Evolutionary conservation across 371 early-diverging fungal genomes (phyloP).

Genomic region (Phascolomyces articulosus): DNA sequence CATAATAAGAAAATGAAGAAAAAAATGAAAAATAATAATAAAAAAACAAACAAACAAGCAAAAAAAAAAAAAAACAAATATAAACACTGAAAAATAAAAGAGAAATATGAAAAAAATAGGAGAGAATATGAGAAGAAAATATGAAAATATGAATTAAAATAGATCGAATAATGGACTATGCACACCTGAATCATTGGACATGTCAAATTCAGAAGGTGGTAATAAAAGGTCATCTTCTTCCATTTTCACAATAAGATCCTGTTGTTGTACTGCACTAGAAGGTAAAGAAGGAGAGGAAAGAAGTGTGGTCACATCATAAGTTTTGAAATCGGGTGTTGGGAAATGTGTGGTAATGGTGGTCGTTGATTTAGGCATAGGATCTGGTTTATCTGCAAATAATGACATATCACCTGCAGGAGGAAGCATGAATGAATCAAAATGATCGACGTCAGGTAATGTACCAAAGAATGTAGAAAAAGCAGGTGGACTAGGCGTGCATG

Average conservation of each 20-base stretch:
- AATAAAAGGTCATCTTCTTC: constrained; percentile 19
- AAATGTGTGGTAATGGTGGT: constrained; percentile 13
- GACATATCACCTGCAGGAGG: constrained; percentile 33
- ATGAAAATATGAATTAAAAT: constrained; percentile 12
- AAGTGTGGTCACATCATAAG: constrained; percentile 12
- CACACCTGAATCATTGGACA: constrained; percentile 9
- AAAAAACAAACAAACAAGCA: neutral
- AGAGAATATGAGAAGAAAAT: neutral
- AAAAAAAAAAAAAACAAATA: constrained; percentile 5
- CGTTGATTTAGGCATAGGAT: constrained; percentile 3
- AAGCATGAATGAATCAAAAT: constrained; percentile 42
- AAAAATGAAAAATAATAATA: neutral
- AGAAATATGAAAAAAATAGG: neutral
- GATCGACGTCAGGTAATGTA: constrained; percentile 14
- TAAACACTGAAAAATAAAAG: neutral
- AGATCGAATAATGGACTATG: constrained; percentile 30
- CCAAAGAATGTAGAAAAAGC: constrained; percentile 25
- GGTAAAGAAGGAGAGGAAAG: constrained; percentile 26
- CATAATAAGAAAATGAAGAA: no score
- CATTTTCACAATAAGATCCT: constrained; percentile 29
- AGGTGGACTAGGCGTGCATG: constrained; percentile 39
- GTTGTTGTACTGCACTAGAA: constrained; percentile 28
- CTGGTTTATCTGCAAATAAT: constrained; percentile 2
- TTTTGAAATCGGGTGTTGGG: constrained; percentile 6
- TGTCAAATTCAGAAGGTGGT: constrained; percentile 12